These are phyloP conservation scores for Capsicum rhomboideum DNA, from an alignment of 257 asterid genomes.

Conservation along the genomic window DNA sequence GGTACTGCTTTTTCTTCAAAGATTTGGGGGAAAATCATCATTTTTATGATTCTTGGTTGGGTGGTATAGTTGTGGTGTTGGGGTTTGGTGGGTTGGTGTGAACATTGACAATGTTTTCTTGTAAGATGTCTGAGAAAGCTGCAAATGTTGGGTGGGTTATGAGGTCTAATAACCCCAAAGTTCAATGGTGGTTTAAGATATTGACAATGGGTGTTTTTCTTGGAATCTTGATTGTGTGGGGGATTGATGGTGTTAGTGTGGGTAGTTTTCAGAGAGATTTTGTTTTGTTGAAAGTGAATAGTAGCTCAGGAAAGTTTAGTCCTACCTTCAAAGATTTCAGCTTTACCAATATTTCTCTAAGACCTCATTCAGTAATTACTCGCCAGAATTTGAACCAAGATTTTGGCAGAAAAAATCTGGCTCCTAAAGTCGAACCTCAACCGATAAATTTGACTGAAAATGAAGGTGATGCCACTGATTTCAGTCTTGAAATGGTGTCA, in stretches of 20 bases:
- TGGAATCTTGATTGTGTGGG: constrained; percentile 50
- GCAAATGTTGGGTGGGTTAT: constrained; percentile 33
- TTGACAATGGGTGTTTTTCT: constrained; percentile 41
- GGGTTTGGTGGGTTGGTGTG: neutral
- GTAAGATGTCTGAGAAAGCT: constrained; percentile 44
- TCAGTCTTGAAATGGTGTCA: constrained; percentile 13
- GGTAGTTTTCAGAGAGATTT: constrained; percentile 27
- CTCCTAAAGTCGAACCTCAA: constrained; percentile 8
- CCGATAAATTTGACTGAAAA: constrained; percentile 1
- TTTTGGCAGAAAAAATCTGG: constrained; percentile 12
- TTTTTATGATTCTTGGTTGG: neutral
- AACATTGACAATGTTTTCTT: neutral
- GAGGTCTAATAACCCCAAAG: constrained; percentile 37
- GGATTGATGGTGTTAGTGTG: constrained; percentile 36
- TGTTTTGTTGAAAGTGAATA: constrained; percentile 23
- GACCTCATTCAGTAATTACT: constrained; percentile 3
- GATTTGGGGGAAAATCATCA: neutral
- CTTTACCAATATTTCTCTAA: constrained; percentile 17
- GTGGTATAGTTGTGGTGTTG: neutral
- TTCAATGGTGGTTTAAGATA: constrained; percentile 58
- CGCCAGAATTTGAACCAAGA: constrained; percentile 22
- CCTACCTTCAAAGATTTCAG: constrained; percentile 24
- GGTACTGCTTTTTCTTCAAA: neutral
- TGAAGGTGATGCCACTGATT: neutral
- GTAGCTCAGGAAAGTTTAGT: constrained; percentile 9